phyloP scores from a whole-genome alignment of 495 filamentous ascomycete species.

The Halenospora varia region DNA sequence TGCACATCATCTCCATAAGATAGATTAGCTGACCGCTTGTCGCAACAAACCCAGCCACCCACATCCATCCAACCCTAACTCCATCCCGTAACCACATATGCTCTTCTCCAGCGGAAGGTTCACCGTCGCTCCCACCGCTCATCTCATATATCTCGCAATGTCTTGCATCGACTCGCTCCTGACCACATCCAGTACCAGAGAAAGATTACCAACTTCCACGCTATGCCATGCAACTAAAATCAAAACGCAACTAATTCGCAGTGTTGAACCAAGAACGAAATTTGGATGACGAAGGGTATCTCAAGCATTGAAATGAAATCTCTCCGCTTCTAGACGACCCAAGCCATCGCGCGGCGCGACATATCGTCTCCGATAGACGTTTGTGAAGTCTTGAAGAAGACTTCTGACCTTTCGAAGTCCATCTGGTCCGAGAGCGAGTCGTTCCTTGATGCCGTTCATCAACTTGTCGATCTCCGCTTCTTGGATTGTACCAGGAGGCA shows the following conservation, averaged over 20 bases:
- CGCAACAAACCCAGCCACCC: background rate
- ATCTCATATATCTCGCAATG: background rate
- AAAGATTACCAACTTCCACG: background rate
- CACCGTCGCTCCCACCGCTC: background rate
- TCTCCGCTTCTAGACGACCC: conserved; percentile 74
- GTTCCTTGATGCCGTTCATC: conserved; percentile 59
- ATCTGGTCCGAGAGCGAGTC: conserved; percentile 62
- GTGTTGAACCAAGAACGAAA: background rate
- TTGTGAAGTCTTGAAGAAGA: conserved; percentile 94
- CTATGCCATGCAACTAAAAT: conserved; percentile 2
- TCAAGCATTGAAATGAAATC: conserved; percentile 66
- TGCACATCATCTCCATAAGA: background rate
- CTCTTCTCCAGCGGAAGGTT: conserved; percentile 4
- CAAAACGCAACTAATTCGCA: background rate
- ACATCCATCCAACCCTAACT: background rate
- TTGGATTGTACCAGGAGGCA: conserved; percentile 77
- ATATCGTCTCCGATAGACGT: conserved; percentile 86
- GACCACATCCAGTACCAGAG: background rate
- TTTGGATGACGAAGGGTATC: background rate
- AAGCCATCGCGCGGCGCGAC: conserved; percentile 91
- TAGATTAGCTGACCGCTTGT: background rate
- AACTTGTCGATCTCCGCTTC: conserved; percentile 56
- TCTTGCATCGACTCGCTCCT: background rate
- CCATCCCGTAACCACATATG: conserved; percentile 21
- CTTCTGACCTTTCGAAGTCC: conserved; percentile 71